Evolutionary conservation across 2,329 filamentous ascomycete species (phyloP).

Genomic region (Cladosporium sp.): DNA sequence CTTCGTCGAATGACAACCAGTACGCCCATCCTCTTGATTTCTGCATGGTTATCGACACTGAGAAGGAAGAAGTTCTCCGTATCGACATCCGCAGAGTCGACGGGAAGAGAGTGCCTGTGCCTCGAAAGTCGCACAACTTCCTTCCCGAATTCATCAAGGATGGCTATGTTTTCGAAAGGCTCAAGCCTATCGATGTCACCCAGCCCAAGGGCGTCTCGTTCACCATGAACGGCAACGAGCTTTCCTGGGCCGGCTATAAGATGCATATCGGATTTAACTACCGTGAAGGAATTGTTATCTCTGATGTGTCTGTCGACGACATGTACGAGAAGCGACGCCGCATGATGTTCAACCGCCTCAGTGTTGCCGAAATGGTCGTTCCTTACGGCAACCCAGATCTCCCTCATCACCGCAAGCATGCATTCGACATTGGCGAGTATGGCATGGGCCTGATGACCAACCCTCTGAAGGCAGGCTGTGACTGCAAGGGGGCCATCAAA

Average conservation of each 20-base stretch:
- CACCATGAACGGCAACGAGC: conserved; percentile 46
- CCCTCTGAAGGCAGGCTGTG: conserved; percentile 68
- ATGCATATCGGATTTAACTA: conserved; percentile 70
- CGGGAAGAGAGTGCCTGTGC: conserved; percentile 31
- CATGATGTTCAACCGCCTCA: conserved; percentile 66
- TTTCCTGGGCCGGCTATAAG: conserved; percentile 53
- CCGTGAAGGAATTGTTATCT: conserved; percentile 64
- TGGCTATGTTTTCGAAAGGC: conserved; percentile 50
- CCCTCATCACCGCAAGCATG: conserved; percentile 68
- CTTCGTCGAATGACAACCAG: conserved; percentile 34
- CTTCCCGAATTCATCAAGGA: conserved; percentile 41
- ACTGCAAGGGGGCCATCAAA: conserved; percentile 58
- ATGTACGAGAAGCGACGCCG: conserved; percentile 59
- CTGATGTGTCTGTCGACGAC: conserved; percentile 54
- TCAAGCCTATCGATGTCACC: conserved; percentile 68
- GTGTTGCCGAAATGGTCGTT: conserved; percentile 65
- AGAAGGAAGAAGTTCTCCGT: conserved; percentile 33
- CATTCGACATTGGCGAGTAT: conserved; percentile 71
- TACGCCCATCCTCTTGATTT: conserved; percentile 37
- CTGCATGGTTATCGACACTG: conserved; percentile 35
- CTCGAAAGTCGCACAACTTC: conserved; percentile 37
- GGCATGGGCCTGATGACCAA: conserved; percentile 68
- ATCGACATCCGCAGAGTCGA: conserved; percentile 38
- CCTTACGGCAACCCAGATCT: conserved; percentile 63
- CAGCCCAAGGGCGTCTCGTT: conserved; percentile 69